phyloP scores from a whole-genome alignment of 1,284 basidiomycete species.

The Ceratobasidium sp. region DNA sequence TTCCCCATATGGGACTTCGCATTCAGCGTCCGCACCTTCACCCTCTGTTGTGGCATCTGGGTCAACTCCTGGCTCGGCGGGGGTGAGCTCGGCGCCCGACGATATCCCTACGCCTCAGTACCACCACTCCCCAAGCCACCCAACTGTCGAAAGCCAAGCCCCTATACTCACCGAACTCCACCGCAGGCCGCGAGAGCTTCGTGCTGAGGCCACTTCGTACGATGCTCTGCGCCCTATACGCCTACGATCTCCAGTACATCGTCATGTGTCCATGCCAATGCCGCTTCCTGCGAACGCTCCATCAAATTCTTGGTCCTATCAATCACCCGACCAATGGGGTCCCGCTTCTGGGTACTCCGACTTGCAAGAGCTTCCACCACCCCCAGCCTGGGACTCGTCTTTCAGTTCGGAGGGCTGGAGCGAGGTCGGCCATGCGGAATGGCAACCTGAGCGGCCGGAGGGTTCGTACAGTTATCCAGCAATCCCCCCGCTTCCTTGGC shows the following conservation, averaged over 20 bases:
- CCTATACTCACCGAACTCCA: slow-evolving; percentile 44
- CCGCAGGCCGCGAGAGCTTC: slow-evolving; percentile 34
- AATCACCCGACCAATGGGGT: slow-evolving; percentile 12
- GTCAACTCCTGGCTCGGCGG: slow-evolving; percentile 40
- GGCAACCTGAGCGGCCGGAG: slow-evolving; percentile 11
- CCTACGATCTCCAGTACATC: slow-evolving; percentile 28
- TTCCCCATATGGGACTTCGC: slow-evolving; percentile 38
- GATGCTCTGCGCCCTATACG: slow-evolving; percentile 5
- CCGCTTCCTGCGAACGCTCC: slow-evolving; percentile 7
- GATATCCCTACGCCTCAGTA: slow-evolving; percentile 33
- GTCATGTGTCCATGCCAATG: slow-evolving; percentile 34
- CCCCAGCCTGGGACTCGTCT: slow-evolving; percentile 36
- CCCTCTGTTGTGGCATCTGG: slow-evolving; percentile 39
- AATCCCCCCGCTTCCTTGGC: slow-evolving; percentile 43
- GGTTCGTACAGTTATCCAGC: slow-evolving; percentile 36
- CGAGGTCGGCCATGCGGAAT: slow-evolving; percentile 8
- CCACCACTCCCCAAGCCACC: slow-evolving; percentile 27
- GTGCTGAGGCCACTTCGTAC: slow-evolving; percentile 30
- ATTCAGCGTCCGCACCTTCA: slow-evolving; percentile 31
- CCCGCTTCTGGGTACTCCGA: slow-evolving; percentile 33
- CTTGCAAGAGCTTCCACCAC: slow-evolving; percentile 27
- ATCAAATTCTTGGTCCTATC: slow-evolving; percentile 33
- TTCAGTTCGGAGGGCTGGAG: slow-evolving; percentile 41
- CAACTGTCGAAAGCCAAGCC: slow-evolving; percentile 26
- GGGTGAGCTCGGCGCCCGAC: slow-evolving; percentile 9